These are phyloP conservation scores for Phaseolus lunatus DNA, from an alignment of 306 rosid species.

Conservation along the genomic window DNA sequence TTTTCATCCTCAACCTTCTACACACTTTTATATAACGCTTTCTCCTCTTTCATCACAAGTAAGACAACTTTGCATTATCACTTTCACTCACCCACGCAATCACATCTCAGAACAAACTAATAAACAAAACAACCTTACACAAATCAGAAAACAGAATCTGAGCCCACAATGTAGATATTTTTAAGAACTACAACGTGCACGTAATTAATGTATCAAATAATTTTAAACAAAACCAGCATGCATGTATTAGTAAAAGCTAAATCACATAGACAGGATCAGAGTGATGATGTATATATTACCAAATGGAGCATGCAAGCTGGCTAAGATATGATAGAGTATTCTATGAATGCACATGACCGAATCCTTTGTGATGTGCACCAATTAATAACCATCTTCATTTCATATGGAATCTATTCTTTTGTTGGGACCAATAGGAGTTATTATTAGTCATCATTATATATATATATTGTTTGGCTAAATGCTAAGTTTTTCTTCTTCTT, in stretches of 20 bases:
- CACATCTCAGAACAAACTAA: background rate
- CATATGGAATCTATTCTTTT: background rate
- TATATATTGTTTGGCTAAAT: no score
- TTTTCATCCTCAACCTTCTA: background rate
- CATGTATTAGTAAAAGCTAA: background rate
- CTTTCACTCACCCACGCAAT: slow-evolving; percentile 6
- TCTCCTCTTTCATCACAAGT: background rate
- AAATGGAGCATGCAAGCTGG: background rate
- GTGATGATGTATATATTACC: background rate
- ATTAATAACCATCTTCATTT: background rate
- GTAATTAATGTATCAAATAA: no score
- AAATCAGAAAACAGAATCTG: background rate
- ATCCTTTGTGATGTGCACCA: background rate
- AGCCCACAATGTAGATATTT: background rate
- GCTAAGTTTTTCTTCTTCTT: no score
- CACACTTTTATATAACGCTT: background rate
- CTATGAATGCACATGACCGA: background rate
- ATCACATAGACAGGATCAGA: no score
- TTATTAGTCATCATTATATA: background rate
- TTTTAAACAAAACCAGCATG: no score
- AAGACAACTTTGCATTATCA: no score
- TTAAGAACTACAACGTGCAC: no score
- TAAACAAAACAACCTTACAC: background rate
- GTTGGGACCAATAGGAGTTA: no score
- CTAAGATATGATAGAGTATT: background rate